phyloP scores from a whole-genome alignment of 192 early-diverging fungal species.

The Entrophospora sp. region DNA sequence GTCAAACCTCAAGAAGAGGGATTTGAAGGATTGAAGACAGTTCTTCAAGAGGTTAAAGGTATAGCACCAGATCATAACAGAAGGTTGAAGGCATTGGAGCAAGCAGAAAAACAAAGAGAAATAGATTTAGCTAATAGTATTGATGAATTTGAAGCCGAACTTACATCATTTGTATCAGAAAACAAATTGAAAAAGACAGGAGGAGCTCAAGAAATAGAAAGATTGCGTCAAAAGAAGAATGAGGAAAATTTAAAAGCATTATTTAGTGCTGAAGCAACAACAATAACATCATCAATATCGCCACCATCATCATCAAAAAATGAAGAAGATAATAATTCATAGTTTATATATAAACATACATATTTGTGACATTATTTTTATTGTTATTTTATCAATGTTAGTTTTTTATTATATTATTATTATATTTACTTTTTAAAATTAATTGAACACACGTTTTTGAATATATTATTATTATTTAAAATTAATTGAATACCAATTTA shows the following conservation, averaged over 20 bases:
- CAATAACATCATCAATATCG: too few species aligned
- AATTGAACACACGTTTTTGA: too few species aligned
- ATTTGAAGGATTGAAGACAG: constrained; percentile 52
- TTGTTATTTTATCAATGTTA: too few species aligned
- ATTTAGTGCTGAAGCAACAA: constrained; percentile 25
- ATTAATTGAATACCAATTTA: too few species aligned
- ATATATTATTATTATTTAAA: too few species aligned
- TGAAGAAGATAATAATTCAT: too few species aligned
- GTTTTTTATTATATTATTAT: too few species aligned
- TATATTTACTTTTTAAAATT: too few species aligned
- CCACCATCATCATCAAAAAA: too few species aligned
- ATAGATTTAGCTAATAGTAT: constrained; percentile 59
- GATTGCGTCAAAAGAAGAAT: constrained; percentile 58
- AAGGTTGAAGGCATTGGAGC: constrained; percentile 56
- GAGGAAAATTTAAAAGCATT: constrained; percentile 48
- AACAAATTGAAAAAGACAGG: constrained; percentile 68
- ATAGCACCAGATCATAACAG: constrained; percentile 59
- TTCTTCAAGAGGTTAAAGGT: constrained; percentile 58
- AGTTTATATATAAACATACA: too few species aligned
- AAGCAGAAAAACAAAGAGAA: constrained; percentile 56
- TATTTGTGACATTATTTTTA: too few species aligned
- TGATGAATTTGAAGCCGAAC: constrained; percentile 70
- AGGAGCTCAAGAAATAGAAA: constrained; percentile 64
- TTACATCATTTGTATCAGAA: constrained; percentile 54
- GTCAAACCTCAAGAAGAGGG: constrained; percentile 53